Conservation (phyloP, 75 land plant genomes). For the Pinus taeda region DNA sequence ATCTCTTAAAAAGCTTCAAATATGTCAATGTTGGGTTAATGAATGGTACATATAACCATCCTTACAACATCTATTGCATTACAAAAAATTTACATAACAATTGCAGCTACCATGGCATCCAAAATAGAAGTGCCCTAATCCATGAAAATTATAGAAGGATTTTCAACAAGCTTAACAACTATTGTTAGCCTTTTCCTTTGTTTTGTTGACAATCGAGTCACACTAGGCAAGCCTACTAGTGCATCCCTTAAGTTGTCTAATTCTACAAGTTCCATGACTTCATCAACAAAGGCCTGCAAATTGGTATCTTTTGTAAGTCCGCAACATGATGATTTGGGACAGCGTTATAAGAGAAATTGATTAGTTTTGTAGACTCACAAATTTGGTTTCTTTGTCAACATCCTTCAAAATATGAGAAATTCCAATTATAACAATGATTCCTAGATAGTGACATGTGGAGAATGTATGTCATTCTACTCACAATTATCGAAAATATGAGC, state of each 20-base stretch:
- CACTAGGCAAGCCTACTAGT: constrained; percentile 70
- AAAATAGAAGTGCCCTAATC: constrained; percentile 77
- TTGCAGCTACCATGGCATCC: constrained; percentile 57
- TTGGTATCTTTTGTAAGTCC: too few species aligned
- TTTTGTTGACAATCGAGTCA: constrained; percentile 65
- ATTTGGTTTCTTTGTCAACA: too few species aligned
- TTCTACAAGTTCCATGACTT: constrained; percentile 53
- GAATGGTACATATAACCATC: constrained; percentile 81
- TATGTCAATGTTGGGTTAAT: constrained; percentile 77
- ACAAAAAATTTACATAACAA: constrained; percentile 59
- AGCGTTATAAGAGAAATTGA: too few species aligned
- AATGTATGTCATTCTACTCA: too few species aligned
- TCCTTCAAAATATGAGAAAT: too few species aligned
- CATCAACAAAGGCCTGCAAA: too few species aligned
- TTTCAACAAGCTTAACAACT: constrained; percentile 64
- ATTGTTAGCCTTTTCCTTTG: constrained; percentile 30
- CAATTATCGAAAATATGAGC: too few species aligned
- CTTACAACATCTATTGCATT: constrained; percentile 76
- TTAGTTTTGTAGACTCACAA: too few species aligned
- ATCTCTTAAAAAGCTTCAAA: constrained; percentile 94
- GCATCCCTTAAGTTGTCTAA: constrained; percentile 50
- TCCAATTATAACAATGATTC: too few species aligned
- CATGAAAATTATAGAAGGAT: constrained; percentile 83
- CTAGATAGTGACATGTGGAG: too few species aligned
- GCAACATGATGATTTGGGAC: too few species aligned